Evolutionary conservation across 202 grass and related monocot genomes (phyloP), one percentile per base, ranked within the genome.

Genomic region (Miscanthus sacchariflorus): DNA sequence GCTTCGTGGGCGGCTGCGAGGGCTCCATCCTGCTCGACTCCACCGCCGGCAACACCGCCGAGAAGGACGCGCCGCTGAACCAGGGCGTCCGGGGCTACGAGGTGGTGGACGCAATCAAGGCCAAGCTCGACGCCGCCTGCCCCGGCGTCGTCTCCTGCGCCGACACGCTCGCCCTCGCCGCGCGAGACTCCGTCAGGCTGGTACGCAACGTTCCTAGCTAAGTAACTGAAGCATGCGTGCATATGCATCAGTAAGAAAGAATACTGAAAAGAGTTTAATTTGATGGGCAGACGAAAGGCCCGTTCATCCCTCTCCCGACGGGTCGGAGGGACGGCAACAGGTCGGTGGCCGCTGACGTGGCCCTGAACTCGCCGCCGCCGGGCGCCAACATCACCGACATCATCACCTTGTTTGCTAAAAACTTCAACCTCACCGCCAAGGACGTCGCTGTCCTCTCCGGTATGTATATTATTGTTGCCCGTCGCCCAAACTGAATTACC

Each of bases 361-460:
- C 84, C 7, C 39, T 63, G 0, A 92, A 91, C 74, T 58, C 91
- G 40, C 95, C 93, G 52, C 15, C 88, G 3, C 88, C 91, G 3
- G 90, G 49, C 19, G 90, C 91, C n/a, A 92, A 67, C 75, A 78
- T 95, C 67, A 66, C 67, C 21, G 77, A 63, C 23, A 89, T 95
- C 86, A 88, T 93, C 80, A n/a, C 85, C 30, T 17, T 83, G 52
- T 98, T 98, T 65, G 84, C 86, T 72, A 88, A 30, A 72, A 92
- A 68, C 73, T 82, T 86, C 83, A 93, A 93, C 74, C 79, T 98
- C 46, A 89, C 84, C 39, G 52, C 87, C 58, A 98, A 98, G 87
- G 91, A 98, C 72, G 68, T 98, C 52, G 95, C 87, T 2, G 95
- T 98, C 69, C 89, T 98, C 68, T 98, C 95, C 78, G 94, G 91